Evolutionary conservation across 202 grass and related monocot genomes (phyloP), one percentile per base, ranked within the genome.

Genomic region (Saccharum hybrid): DNA sequence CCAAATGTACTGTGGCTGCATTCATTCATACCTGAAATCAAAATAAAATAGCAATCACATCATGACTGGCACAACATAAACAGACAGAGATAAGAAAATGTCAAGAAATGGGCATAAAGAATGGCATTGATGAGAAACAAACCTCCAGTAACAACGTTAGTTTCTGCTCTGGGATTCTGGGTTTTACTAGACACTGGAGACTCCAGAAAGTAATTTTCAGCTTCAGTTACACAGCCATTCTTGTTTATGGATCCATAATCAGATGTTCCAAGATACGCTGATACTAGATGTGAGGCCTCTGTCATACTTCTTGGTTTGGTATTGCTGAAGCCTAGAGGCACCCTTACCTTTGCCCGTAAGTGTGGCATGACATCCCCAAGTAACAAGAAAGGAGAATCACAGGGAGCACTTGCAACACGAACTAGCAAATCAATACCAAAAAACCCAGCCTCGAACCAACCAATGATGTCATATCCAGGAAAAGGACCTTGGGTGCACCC

Each of bases 341-440:
- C 80, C 66, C 81, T 87, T 76, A 86, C 89, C 71, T 90, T 99
- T 72, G 86, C 87, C 85, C 85, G 80, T 81, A 99, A 72, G 79
- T 99, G 96, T 26, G 96, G 96, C 96, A 99, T 99, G 68, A 92
- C 88, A 89, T 99, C 93, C 42, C 96, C 96, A 84, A 99, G 93
- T 69, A 88, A 83, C 52, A 87, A 87, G 83, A 99, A 94, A 89
- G 93, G 96, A 30, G 88, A 69, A 89, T 96, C 93, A 71, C 73
- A 72, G 11, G 88, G 85, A 49, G 79, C 88, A 89, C 79, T 90
- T 63, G 61, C 81, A 76, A 91, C 77, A 31, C 93, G 78, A 16
- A 99, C 91, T 81, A 84, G 82, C 77, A 99, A 90, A 86, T 99
- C 91, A 69, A 96, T 90, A 84, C 93, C 96, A 84, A 96, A 99